A percentile compares a stretch with the other conserved stretches of the same genome.
These are phyloP conservation scores for Globisporangium middletonii DNA, from an alignment of 352 stramenopile genomes.

Conservation along the genomic window DNA sequence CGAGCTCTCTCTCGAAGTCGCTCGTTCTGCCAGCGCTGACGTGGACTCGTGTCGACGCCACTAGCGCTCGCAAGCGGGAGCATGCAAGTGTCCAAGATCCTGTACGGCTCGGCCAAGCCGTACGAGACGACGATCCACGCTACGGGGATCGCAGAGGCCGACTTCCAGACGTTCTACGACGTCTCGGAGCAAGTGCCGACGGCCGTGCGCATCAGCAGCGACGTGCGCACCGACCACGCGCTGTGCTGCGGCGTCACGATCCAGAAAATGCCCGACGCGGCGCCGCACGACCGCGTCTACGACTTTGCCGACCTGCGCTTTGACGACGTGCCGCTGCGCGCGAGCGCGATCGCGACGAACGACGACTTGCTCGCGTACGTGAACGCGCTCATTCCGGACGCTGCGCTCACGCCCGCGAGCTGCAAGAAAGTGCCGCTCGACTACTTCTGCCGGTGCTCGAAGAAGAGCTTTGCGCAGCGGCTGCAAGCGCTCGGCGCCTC, in stretches of 20 bases:
- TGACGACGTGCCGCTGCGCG: slow-evolving; percentile 39
- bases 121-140: slow-evolving; percentile 74
- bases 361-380: slow-evolving; percentile 62
- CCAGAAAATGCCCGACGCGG: slow-evolving; percentile 69
- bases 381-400: slow-evolving; percentile 71
- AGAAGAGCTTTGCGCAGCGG: slow-evolving; percentile 48
- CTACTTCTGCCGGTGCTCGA: slow-evolving; percentile 82
- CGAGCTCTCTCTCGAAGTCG: background rate
- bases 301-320: slow-evolving; percentile 64
- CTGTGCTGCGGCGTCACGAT: slow-evolving; percentile 71
- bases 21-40: background rate
- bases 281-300: slow-evolving; percentile 46
- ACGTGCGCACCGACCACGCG: slow-evolving; percentile 36
- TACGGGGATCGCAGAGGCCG: slow-evolving; percentile 50
- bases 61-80: slow-evolving; percentile 17
- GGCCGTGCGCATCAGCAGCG: slow-evolving; percentile 68
- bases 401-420: slow-evolving; percentile 45
- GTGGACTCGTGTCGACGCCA: background rate
- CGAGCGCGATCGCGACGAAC: slow-evolving; percentile 40
- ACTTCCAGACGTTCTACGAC: slow-evolving; percentile 85
- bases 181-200: slow-evolving; percentile 83
- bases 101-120: slow-evolving; percentile 64
- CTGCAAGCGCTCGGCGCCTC: slow-evolving; percentile 43
- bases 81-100: slow-evolving; percentile 77
- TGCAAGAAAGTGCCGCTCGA: slow-evolving; percentile 65